These are phyloP conservation scores for Tausonia pullulans DNA, from an alignment of 1,284 basidiomycete genomes.

Conservation along the genomic window DNA sequence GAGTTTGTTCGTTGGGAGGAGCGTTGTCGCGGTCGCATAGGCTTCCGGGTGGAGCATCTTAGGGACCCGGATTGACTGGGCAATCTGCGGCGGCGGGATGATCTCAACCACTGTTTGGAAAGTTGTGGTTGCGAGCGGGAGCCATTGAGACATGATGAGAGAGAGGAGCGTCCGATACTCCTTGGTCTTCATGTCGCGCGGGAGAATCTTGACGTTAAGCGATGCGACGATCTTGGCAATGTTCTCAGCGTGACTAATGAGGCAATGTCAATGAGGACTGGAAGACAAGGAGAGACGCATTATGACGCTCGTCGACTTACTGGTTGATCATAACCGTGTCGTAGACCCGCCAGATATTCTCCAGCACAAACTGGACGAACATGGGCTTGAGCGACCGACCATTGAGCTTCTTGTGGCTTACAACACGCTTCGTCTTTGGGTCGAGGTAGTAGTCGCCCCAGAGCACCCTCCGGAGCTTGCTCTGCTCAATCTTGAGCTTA, in stretches of 20 bases:
- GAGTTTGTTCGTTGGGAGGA: constrained; percentile 59
- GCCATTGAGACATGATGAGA: constrained; percentile 89
- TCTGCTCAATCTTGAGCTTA: constrained; percentile 85
- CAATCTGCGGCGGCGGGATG: constrained; percentile 71
- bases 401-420: constrained; percentile 75
- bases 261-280: neutral
- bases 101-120: constrained; percentile 89
- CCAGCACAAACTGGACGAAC: constrained; percentile 94
- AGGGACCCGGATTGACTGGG: constrained; percentile 75
- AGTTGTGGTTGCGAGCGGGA: constrained; percentile 82
- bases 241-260: constrained; percentile 67
- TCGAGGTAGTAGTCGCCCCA: constrained; percentile 99
- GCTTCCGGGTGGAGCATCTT: constrained; percentile 84
- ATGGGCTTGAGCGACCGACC: constrained; percentile 86
- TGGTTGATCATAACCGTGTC: constrained; percentile 74
- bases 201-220: constrained; percentile 70
- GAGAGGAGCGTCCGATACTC: constrained; percentile 74
- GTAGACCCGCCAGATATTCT: constrained; percentile 96
- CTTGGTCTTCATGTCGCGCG: constrained; percentile 84
- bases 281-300: constrained; percentile 7
- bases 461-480: constrained; percentile 71
- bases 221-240: constrained; percentile 78
- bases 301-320: constrained; percentile 43
- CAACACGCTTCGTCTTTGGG: constrained; percentile 87
- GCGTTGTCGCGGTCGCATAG: constrained; percentile 27